A percentile compares a stretch with the other conserved stretches of the same genome.
phyloP scores from a whole-genome alignment of 805 yeast genomes.

The Ogataea wickerhamii region DNA sequence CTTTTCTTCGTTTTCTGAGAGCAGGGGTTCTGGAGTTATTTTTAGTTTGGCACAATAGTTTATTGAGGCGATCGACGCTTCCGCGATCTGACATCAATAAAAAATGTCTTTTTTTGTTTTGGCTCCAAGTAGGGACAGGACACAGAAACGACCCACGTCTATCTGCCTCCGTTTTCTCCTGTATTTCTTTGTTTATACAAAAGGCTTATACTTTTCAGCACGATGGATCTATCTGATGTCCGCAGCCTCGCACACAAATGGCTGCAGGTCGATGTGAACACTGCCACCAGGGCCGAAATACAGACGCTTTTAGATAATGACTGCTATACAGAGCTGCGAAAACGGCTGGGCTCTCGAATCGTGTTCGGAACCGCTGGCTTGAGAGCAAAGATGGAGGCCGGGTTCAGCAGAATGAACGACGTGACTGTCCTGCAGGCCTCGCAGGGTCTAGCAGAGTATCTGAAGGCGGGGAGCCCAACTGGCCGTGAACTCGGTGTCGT shows the following conservation, averaged over 20 bases:
- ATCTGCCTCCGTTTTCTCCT: too few relatives aligned
- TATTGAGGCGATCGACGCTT: too few relatives aligned
- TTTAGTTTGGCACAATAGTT: too few relatives aligned
- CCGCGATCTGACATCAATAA: too few relatives aligned
- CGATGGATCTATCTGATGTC: constrained; percentile 4
- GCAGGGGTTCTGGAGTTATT: too few relatives aligned
- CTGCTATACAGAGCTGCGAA: constrained; percentile 44
- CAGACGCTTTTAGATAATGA: constrained; percentile 35
- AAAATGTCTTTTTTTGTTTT: too few relatives aligned
- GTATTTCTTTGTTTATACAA: too few relatives aligned
- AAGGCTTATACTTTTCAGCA: too few relatives aligned
- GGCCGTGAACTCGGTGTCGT: constrained; percentile 47
- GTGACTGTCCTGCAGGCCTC: constrained; percentile 88
- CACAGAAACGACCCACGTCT: too few relatives aligned
- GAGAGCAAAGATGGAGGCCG: constrained; percentile 85
- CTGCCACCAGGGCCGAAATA: constrained; percentile 53
- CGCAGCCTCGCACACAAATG: constrained; percentile 33
- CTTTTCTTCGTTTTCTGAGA: too few relatives aligned
- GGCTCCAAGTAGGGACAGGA: too few relatives aligned
- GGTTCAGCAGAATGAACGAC: constrained; percentile 83
- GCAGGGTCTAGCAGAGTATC: constrained; percentile 66
- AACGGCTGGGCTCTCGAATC: constrained; percentile 55
- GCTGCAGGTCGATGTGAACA: constrained; percentile 37
- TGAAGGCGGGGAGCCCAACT: constrained; percentile 33
- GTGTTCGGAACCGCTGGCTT: constrained; percentile 94